Base-by-base conservation (phyloP, 2,329 filamentous ascomycete genomes). In the Cytospora mali region DNA sequence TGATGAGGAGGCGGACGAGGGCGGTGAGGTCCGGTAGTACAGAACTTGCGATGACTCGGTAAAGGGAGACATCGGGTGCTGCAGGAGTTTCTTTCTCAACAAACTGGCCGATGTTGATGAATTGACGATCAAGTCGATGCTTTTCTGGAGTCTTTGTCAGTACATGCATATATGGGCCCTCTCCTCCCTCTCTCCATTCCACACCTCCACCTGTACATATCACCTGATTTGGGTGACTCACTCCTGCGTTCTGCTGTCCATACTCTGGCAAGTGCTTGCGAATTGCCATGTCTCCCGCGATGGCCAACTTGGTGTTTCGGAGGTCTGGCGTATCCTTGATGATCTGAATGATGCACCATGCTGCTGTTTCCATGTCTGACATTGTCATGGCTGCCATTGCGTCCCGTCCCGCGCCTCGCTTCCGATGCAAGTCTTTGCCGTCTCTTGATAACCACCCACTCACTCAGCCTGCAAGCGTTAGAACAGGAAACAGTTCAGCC, bases 281-380 rank as follows among this genome's bases (percentile, higher is more conserved):
- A 46, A 63, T 55, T 11, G 63, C 63, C 55, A 65, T 65, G 35
- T 59, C 53, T 35, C 61, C 63, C n/a, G 61, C 53, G n/a, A 65
- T 39, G 23, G 56, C 63, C 52, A 65, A 18, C 25, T 63, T 65
- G n/a, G 56, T 63, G 35, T 33, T 53, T 27, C 50, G 59, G 59
- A 65, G 61, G n/a, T 65, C 63, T 2, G 63, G 63, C 16, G 63
- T 65, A 48, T 65, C 63, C 61, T 59, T 65, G 48, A 65, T 65
- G 61, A 65, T 58, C 63, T 63, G 61, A 52, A 65, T 53, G 46
- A 65, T 55, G 31, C 63, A 65, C 29, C 61, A 60, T 28, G 61
- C 61, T 48, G 61, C 61, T 56, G 48, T 57, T 35, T 65, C 63
- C 61, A 65, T 50, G 25, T 63, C 63, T 33, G 31, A 35, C 48